Conservation (phyloP, 2,329 filamentous ascomycete species). For the Cladophialophora exuberans region DNA sequence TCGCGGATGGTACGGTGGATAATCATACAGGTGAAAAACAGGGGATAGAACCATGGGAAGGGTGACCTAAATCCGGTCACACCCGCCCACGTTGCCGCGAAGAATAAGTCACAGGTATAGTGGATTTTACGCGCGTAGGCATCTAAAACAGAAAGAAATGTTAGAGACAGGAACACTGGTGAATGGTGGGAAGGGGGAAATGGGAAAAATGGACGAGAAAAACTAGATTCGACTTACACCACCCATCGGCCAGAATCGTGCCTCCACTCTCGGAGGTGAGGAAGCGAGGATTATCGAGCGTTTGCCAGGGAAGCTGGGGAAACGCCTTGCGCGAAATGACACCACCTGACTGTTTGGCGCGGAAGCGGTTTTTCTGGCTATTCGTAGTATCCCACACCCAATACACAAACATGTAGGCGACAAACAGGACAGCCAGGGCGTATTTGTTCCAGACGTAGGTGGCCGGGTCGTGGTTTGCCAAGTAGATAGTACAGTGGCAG, state of each 20-base stretch:
- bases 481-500: constrained; percentile 89
- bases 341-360: constrained; percentile 75
- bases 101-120: constrained; percentile 79
- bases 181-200: too few species aligned
- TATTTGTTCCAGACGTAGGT: constrained; percentile 76
- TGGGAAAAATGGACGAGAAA: constrained; percentile 9
- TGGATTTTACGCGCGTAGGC: constrained; percentile 78
- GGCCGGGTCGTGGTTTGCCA: constrained; percentile 79
- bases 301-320: constrained; percentile 88
- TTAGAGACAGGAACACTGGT: too few species aligned
- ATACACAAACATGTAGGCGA: constrained; percentile 79
- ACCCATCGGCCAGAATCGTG: constrained; percentile 80
- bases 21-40: constrained; percentile 82
- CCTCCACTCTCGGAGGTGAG: constrained; percentile 75
- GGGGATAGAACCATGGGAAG: constrained; percentile 86
- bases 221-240: constrained; percentile 60
- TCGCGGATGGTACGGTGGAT: constrained; percentile 75
- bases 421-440: constrained; percentile 66
- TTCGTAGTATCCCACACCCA: constrained; percentile 93
- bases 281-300: constrained; percentile 75
- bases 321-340: constrained; percentile 71
- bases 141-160: too few species aligned
- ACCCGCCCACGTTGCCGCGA: constrained; percentile 77
- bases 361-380: constrained; percentile 92
- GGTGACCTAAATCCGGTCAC: constrained; percentile 79